Conservation (phyloP, 305 asterid species). For the Fraxinus sp. region DNA sequence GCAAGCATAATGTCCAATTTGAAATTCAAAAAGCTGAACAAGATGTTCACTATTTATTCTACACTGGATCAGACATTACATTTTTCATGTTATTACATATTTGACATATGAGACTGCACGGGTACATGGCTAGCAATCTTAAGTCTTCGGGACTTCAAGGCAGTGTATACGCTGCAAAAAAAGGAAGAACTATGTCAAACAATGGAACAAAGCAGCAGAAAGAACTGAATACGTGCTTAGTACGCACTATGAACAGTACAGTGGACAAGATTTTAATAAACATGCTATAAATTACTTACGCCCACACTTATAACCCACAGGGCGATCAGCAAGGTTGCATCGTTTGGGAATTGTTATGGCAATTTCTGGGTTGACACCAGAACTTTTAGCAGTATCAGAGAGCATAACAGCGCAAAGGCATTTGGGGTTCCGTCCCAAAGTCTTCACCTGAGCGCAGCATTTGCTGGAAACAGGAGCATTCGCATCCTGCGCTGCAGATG, state of each 20-base stretch:
- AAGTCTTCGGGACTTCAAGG: slow-evolving; percentile 29
- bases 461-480: slow-evolving; percentile 38
- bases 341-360: slow-evolving; percentile 73
- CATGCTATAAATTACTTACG: slow-evolving; percentile 18
- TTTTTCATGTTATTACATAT: background rate
- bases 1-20: background rate
- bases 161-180: slow-evolving; percentile 49
- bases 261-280: background rate
- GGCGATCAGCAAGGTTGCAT: slow-evolving; percentile 66
- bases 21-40: background rate
- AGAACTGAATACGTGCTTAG: background rate
- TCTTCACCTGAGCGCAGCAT: slow-evolving; percentile 60
- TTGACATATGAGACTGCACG: background rate
- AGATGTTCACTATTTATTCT: background rate
- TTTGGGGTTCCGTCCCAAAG: slow-evolving; percentile 50
- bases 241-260: background rate
- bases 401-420: slow-evolving; percentile 75
- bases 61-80: background rate
- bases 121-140: background rate
- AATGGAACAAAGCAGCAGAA: background rate
- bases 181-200: background rate
- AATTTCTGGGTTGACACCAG: slow-evolving; percentile 55
- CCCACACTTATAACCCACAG: slow-evolving; percentile 67
- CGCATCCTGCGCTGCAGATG: slow-evolving; percentile 48
- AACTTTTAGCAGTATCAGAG: slow-evolving; percentile 52